Base-by-base conservation (phyloP, 169 alveolate species). In the Eimeria maxima region DNA sequence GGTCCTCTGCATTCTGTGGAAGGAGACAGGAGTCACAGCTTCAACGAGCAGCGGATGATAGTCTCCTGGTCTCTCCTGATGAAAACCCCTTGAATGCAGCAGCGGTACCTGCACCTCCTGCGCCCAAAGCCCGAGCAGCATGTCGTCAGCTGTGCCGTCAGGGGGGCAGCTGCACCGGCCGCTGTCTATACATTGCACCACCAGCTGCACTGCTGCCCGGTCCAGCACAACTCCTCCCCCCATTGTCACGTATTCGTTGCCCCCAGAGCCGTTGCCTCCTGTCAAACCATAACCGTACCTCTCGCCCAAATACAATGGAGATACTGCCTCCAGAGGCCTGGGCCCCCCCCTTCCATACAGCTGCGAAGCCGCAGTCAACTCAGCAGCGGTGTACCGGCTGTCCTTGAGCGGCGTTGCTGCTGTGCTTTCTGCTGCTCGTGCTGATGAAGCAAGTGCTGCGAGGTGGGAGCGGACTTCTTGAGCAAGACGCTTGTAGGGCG, bases 81-180 rank as follows among this genome's bases (percentile, higher is more conserved):
- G 95, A 27, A 90, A 33, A 50, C 90, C 80, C 20, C 90, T 42
- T 22, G 88, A 78, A 71, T 90, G 95, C 80, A 74, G 65, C 38
- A 83, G 60, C 8, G 95, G 95, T 20, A 90, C 24, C 83, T 57
- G 69, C 83, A 90, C 67, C 53, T n/a, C 55, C 27, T 60, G 55
- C 90, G 71, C 50, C 95, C 95, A 90, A 78, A 73, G 33, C 81
- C 95, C 95, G 42, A 90, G 65, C 33, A 90, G 42, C 95, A 90
- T 90, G 65, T 90, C 95, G 65, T 90, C 95, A 7, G 90, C 95
- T 4, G 90, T 74, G 20, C 95, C 95, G 33, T 90, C 90, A 0
- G 47, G 27, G 4, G 95, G 89, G 47, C 95, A 90, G 33, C 47
- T 27, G 90, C 95, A 90, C 50, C 29, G 27, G 18, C 69, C 63